These are phyloP conservation scores for Alternaria alternata DNA, from an alignment of 2,329 filamentous ascomycete species.

Conservation along the genomic window DNA sequence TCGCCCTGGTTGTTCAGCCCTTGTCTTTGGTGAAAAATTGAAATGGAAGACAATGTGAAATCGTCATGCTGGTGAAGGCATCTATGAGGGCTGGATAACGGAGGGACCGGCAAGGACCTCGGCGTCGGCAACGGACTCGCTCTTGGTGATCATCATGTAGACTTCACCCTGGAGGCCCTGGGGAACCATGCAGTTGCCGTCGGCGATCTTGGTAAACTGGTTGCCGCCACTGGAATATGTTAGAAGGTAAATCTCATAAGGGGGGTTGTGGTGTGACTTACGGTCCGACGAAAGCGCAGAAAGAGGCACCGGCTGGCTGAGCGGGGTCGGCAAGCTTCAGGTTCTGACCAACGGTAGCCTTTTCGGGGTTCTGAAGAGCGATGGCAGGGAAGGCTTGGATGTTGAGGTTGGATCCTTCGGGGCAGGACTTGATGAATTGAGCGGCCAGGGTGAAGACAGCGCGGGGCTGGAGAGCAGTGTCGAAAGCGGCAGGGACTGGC, in stretches of 20 bases:
- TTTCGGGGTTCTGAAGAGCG: constrained; percentile 61
- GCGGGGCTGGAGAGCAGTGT: constrained; percentile 72
- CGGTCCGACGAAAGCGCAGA: constrained; percentile 74
- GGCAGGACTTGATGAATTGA: constrained; percentile 76
- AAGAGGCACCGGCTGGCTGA: constrained; percentile 57
- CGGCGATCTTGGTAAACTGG: constrained; percentile 65
- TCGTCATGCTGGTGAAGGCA: constrained; percentile 8
- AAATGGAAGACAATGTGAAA: constrained; percentile 17
- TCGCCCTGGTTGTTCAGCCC: constrained; percentile 4
- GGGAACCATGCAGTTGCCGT: constrained; percentile 67
- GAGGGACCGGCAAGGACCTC: constrained; percentile 68
- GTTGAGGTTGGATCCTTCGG: constrained; percentile 67
- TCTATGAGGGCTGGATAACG: constrained; percentile 51
- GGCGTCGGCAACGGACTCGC: constrained; percentile 42
- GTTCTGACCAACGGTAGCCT: constrained; percentile 50
- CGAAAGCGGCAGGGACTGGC: constrained; percentile 73
- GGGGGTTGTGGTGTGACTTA: constrained; percentile 45
- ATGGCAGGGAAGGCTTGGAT: constrained; percentile 69
- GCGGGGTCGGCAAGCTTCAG: constrained; percentile 49
- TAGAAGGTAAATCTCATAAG: constrained; percentile 22
- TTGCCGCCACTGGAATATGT: constrained; percentile 41
- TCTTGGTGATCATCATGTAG: constrained; percentile 71
- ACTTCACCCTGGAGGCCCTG: constrained; percentile 69
- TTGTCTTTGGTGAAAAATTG: constrained; percentile 6
- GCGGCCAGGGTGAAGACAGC: constrained; percentile 78